Conservation (phyloP, 495 filamentous ascomycete genomes). For the Penicillium mononematosum region DNA sequence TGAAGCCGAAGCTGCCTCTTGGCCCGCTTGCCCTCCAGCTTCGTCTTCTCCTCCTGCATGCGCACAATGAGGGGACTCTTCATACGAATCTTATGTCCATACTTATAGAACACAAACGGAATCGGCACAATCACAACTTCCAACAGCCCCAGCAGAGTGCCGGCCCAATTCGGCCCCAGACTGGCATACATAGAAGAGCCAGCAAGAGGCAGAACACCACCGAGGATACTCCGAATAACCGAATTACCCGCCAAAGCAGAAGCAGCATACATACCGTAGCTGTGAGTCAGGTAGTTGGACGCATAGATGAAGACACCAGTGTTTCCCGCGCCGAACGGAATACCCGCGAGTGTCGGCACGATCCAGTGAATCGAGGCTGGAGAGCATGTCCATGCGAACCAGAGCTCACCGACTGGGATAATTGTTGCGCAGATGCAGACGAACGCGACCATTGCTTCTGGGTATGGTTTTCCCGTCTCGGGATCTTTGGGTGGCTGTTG, state of each 20-base stretch:
- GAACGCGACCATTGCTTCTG: constrained; percentile 72
- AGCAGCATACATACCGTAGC: constrained; percentile 77
- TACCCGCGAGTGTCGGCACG: constrained; percentile 68
- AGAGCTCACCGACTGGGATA: constrained; percentile 69
- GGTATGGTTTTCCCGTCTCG: constrained; percentile 61
- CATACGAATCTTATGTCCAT: constrained; percentile 65
- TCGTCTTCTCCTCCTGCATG: constrained; percentile 70
- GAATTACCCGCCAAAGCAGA: constrained; percentile 76
- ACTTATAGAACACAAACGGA: constrained; percentile 74
- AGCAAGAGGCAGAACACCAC: constrained; percentile 70
- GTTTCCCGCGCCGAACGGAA: constrained; percentile 79
- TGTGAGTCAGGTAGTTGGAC: constrained; percentile 71
- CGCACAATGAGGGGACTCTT: constrained; percentile 63
- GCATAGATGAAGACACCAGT: constrained; percentile 77
- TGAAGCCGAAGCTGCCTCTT: constrained; percentile 11
- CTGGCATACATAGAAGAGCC: constrained; percentile 67
- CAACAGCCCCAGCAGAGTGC: constrained; percentile 68
- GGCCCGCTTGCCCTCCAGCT: constrained; percentile 50
- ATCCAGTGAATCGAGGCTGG: constrained; percentile 73
- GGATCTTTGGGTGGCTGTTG: constrained; percentile 67
- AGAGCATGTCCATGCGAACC: constrained; percentile 79
- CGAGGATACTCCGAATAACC: constrained; percentile 64
- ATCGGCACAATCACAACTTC: constrained; percentile 73
- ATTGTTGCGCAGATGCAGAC: constrained; percentile 68
- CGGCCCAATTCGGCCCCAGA: constrained; percentile 77